A percentile compares a stretch with the other conserved stretches of the same genome.
Evolutionary conservation across 129 eudicot genomes (phyloP).

Genomic region (Glebionis coronaria): DNA sequence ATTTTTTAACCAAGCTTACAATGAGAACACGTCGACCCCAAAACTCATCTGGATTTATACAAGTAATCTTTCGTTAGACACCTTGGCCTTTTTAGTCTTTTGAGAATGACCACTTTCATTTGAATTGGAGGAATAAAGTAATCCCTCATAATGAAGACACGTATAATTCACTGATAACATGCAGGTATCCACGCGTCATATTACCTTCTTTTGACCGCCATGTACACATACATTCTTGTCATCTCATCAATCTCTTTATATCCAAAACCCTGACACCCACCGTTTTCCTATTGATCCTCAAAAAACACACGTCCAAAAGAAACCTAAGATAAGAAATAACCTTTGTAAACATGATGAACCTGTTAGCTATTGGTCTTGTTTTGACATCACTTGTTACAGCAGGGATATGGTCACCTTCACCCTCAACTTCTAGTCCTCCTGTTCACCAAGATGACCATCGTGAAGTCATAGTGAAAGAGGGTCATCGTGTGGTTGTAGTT

Average conservation of each 20-base stretch:
- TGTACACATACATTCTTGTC: constrained; percentile 5
- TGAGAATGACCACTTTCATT: background rate
- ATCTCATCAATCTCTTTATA: background rate
- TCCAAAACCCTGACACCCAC: constrained; percentile 2
- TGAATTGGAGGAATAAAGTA: background rate
- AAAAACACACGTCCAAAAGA: background rate
- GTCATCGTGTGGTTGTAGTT: constrained; percentile 59
- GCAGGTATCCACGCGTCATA: constrained; percentile 34
- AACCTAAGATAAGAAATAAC: background rate
- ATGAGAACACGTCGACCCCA: too few species aligned
- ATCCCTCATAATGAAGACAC: constrained; percentile 26
- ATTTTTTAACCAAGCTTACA: too few species aligned
- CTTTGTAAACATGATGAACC: constrained; percentile 55
- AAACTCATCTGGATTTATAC: background rate
- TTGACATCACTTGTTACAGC: constrained; percentile 44
- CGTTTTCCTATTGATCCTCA: background rate
- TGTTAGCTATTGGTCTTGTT: constrained; percentile 47
- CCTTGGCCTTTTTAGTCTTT: background rate
- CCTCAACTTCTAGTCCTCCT: constrained; percentile 10
- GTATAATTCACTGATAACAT: constrained; percentile 14
- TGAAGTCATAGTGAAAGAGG: constrained; percentile 48
- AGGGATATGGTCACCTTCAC: constrained; percentile 48
- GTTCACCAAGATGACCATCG: constrained; percentile 1
- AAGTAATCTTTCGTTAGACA: background rate
- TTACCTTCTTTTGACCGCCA: constrained; percentile 2